These are phyloP conservation scores for Rhizopogon roseolus DNA, from an alignment of 768 basidiomycete genomes.

Conservation along the genomic window DNA sequence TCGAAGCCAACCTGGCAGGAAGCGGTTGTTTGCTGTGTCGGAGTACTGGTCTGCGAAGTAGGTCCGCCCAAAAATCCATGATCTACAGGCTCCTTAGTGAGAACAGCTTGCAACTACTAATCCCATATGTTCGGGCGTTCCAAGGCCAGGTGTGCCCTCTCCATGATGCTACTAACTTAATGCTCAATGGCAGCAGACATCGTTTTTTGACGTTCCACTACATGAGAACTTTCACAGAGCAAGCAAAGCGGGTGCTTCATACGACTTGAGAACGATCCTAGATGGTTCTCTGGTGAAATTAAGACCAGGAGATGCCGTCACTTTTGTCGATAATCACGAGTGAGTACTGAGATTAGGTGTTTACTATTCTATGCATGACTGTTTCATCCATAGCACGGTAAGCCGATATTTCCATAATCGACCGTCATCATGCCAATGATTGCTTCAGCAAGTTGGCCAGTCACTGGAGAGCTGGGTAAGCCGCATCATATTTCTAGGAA, in stretches of 20 bases:
- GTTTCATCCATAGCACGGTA: slow-evolving; percentile 51
- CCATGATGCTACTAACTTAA: slow-evolving; percentile 1
- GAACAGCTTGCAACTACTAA: slow-evolving; percentile 41
- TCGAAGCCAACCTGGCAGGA: slow-evolving; percentile 38
- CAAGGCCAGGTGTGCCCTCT: slow-evolving; percentile 52
- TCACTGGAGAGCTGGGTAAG: slow-evolving; percentile 80
- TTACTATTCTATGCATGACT: background rate
- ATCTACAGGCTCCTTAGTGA: background rate
- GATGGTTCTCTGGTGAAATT: slow-evolving; percentile 61
- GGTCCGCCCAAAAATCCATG: slow-evolving; percentile 12
- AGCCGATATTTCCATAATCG: slow-evolving; percentile 10
- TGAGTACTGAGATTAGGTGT: slow-evolving; percentile 29
- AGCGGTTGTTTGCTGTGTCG: slow-evolving; percentile 61
- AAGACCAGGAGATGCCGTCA: slow-evolving; percentile 79
- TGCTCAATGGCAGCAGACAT: slow-evolving; percentile 42
- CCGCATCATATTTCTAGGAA: background rate
- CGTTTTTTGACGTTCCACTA: slow-evolving; percentile 90
- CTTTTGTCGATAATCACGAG: slow-evolving; percentile 92
- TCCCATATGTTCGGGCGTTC: slow-evolving; percentile 57
- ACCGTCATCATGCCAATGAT: background rate
- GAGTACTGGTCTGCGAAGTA: slow-evolving; percentile 83
- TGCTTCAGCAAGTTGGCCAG: slow-evolving; percentile 58
- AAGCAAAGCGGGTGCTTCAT: slow-evolving; percentile 58
- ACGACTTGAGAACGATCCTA: slow-evolving; percentile 74
- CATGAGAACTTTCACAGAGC: slow-evolving; percentile 82